Evolutionary conservation across 2,329 filamentous ascomycete genomes (phyloP).

Genomic region (Graphiopsis chlorocephala): DNA sequence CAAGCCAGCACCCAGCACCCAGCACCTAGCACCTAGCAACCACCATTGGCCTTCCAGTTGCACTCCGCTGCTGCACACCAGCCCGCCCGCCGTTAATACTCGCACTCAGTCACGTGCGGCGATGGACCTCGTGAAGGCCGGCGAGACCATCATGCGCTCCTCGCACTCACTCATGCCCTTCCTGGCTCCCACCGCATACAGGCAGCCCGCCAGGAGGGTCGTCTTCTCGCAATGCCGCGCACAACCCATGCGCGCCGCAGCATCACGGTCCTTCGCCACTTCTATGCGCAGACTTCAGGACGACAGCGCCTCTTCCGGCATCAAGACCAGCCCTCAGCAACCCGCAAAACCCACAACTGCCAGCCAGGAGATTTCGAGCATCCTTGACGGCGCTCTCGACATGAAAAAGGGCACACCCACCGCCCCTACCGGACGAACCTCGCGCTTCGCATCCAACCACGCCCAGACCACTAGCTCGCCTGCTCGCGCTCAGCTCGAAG

Average conservation of each 20-base stretch:
- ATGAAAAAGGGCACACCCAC: slow-evolving; percentile 28
- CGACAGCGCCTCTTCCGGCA: slow-evolving; percentile 16
- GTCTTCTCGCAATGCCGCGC: slow-evolving; percentile 19
- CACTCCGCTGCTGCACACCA: not conserved
- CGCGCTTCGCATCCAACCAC: slow-evolving; percentile 27
- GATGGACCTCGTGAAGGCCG: slow-evolving; percentile 26
- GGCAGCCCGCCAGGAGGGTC: slow-evolving; percentile 16
- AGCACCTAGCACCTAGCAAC: no score
- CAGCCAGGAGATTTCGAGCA: slow-evolving; percentile 23
- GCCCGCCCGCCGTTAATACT: not conserved
- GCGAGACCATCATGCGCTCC: slow-evolving; percentile 31
- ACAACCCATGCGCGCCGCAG: slow-evolving; percentile 17
- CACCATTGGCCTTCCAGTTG: not conserved
- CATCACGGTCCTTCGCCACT: slow-evolving; percentile 24
- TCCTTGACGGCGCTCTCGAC: slow-evolving; percentile 33
- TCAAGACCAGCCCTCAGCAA: slow-evolving; percentile 14
- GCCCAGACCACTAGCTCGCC: slow-evolving; percentile 25
- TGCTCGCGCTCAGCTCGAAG: slow-evolving; percentile 16
- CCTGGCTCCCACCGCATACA: slow-evolving; percentile 22
- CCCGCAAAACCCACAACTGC: slow-evolving; percentile 21
- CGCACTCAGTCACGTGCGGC: slow-evolving; percentile 5
- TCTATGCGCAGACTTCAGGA: slow-evolving; percentile 6
- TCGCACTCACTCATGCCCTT: slow-evolving; percentile 26
- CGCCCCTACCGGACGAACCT: slow-evolving; percentile 25
- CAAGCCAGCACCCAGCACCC: not conserved